These are phyloP conservation scores for Hymenoscyphus salicellus DNA, from an alignment of 2,329 filamentous ascomycete genomes.

Conservation along the genomic window DNA sequence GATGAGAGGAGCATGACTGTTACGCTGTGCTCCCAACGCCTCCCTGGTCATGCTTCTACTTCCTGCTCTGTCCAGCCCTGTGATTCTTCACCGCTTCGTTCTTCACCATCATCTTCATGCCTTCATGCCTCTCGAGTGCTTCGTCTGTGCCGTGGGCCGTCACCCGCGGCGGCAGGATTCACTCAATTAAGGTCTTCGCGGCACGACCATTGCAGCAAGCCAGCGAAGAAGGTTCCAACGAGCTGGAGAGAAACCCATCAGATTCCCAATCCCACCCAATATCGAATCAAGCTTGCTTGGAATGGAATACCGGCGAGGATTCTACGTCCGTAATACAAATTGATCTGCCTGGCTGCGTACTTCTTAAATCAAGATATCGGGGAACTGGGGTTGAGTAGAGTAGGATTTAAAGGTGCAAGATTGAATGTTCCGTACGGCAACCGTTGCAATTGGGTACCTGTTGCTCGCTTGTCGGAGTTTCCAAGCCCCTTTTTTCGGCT, in stretches of 20 bases:
- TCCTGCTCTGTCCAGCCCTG: conserved; percentile 1
- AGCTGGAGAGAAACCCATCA: background rate
- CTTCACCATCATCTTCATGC: background rate
- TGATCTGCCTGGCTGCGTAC: background rate
- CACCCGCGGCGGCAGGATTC: background rate
- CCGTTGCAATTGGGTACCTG: background rate
- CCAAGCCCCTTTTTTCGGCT: background rate
- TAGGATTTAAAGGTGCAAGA: background rate
- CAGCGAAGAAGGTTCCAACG: background rate
- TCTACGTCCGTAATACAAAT: no score
- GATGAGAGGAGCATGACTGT: background rate
- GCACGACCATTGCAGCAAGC: background rate
- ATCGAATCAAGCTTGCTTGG: no score
- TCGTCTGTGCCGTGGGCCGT: conserved; percentile 1
- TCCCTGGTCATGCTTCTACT: conserved; percentile 1
- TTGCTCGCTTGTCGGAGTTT: background rate
- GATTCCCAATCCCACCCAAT: background rate
- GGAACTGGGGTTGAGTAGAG: background rate
- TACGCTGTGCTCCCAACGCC: conserved; percentile 1
- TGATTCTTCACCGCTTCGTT: conserved; percentile 1
- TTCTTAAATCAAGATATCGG: background rate
- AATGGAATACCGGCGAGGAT: no score
- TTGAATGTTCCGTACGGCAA: background rate
- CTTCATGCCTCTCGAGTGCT: background rate
- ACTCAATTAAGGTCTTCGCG: background rate